Base-by-base conservation (phyloP, 169 alveolate species). In the Plasmodium cynomolgi region DNA sequence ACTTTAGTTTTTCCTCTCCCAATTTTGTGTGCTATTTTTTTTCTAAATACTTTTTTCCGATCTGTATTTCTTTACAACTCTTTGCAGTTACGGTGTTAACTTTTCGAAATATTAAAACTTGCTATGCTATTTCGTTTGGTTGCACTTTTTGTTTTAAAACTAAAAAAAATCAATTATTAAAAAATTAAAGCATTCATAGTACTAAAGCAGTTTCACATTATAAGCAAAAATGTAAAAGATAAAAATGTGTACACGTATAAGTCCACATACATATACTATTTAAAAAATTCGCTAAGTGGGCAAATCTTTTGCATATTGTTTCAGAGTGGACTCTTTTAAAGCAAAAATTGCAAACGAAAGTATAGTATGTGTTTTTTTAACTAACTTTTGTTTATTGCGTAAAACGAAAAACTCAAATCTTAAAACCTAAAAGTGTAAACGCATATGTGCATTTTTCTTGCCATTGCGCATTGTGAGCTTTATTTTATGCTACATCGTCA, bases 341-440 rank as follows among this genome's bases (percentile, higher is more conserved):
- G 37, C 31, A 68, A 68, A 68, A 68, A 62, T n/a, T 50, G 62
- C 62, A 50, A 4, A 50, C 62, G 62, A 15, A 50, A 50, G 62
- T 50, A 3, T 50, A 50, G 8, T 50, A 50, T 15, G 62, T 50
- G 23, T 50, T 50, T 50, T 50, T 50, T 50, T 50, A 50, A 50
- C 62, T 50, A 37, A 37, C 8, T 15, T 50, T 15, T 4, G 0
- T 41, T 50, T 50, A 50, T 50, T 50, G 62, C 3, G 62, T 50
- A 26, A 68, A 68, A 68, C n/a, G 23, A 82, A 54, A 54, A 54
- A 56, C 34, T 54, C 62, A 82, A 82, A 82, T 81, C 90, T 82
- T 82, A 82, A 82, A 82, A 82, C 79, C 90, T 58, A 80, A 80
- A 80, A 80, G 29, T 80, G 33, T 50, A 80, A 37, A 31, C 33